Percentiles rank a stretch among this genome's conserved stretches.
phyloP scores from a whole-genome alignment of 2,329 filamentous ascomycete genomes.

The Lachnellula hyalina region DNA sequence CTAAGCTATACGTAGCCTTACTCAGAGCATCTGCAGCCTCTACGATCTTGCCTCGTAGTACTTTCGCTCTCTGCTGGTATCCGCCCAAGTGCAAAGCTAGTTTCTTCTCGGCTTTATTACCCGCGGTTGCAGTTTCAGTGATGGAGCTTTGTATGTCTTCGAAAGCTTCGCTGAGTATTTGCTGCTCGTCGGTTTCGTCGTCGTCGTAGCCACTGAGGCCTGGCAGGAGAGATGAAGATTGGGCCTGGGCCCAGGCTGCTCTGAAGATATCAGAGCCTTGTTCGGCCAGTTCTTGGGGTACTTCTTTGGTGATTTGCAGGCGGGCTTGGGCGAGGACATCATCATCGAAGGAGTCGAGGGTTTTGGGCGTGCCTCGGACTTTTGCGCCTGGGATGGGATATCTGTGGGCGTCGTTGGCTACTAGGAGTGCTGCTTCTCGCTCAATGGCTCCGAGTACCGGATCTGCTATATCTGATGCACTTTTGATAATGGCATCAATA shows the following conservation, averaged over 20 bases:
- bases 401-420: slow-evolving; percentile 74
- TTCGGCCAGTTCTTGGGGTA: slow-evolving; percentile 45
- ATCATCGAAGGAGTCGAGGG: slow-evolving; percentile 64
- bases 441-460: slow-evolving; percentile 66
- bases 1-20: slow-evolving; percentile 65
- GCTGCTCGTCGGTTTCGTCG: slow-evolving; percentile 48
- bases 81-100: slow-evolving; percentile 81
- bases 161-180: slow-evolving; percentile 52
- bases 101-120: slow-evolving; percentile 90
- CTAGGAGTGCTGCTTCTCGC: slow-evolving; percentile 69
- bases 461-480: slow-evolving; percentile 55
- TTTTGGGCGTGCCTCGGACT: slow-evolving; percentile 54
- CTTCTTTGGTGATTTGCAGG: slow-evolving; percentile 54
- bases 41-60: slow-evolving; percentile 70
- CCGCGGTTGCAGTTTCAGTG: slow-evolving; percentile 67
- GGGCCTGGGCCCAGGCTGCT: slow-evolving; percentile 47
- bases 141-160: slow-evolving; percentile 71
- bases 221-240: slow-evolving; percentile 58
- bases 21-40: slow-evolving; percentile 71
- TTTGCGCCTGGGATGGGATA: slow-evolving; percentile 66
- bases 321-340: slow-evolving; percentile 67
- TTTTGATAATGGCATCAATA: slow-evolving; percentile 59
- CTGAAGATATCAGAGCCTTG: slow-evolving; percentile 49
- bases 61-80: slow-evolving; percentile 81
- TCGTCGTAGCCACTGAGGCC: slow-evolving; percentile 77